A percentile compares a stretch with the other conserved stretches of the same genome.
These are phyloP conservation scores for Dactylellina haptotyla DNA, from an alignment of 2,329 filamentous ascomycete genomes.

Conservation along the genomic window DNA sequence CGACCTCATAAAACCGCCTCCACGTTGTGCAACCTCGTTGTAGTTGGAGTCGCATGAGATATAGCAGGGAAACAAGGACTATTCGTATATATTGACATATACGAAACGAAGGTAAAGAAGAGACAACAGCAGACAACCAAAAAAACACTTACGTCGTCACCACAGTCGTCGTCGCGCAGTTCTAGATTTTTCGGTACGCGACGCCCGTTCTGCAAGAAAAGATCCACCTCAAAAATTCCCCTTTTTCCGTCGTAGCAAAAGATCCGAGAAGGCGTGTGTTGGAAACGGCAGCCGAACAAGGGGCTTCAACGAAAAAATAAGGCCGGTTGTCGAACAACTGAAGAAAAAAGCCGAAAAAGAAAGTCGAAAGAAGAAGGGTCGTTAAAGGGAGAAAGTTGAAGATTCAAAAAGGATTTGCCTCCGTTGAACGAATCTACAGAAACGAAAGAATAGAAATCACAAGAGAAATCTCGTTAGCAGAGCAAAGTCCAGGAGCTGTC, in stretches of 20 bases:
- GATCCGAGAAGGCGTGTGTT: conserved; percentile 38
- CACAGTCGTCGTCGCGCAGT: conserved; percentile 2
- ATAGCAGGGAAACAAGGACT: too few species aligned
- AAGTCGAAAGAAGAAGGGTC: conserved; percentile 57
- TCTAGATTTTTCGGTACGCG: conserved; percentile 37
- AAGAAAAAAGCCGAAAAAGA: conserved; percentile 55
- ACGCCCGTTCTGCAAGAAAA: conserved; percentile 26
- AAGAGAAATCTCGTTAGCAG: conserved; percentile 52
- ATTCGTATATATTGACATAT: conserved; percentile 5
- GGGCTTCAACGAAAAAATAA: conserved; percentile 21
- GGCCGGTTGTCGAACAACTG: background rate
- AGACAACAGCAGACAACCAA: conserved; percentile 11
- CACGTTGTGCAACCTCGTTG: conserved; percentile 30
- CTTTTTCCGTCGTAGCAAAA: conserved; percentile 48
- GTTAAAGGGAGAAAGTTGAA: conserved; percentile 46
- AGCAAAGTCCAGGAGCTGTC: conserved; percentile 55
- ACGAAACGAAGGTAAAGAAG: conserved; percentile 3
- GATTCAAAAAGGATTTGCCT: conserved; percentile 30
- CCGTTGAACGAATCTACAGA: conserved; percentile 51
- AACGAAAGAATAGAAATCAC: conserved; percentile 53
- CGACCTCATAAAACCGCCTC: conserved; percentile 30
- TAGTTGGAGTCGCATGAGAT: too few species aligned
- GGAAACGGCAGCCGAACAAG: conserved; percentile 41
- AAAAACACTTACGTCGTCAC: conserved; percentile 47
- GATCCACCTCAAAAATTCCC: conserved; percentile 51